These are phyloP conservation scores for Naganishia vishniacii DNA, from an alignment of 768 basidiomycete species.

Conservation along the genomic window DNA sequence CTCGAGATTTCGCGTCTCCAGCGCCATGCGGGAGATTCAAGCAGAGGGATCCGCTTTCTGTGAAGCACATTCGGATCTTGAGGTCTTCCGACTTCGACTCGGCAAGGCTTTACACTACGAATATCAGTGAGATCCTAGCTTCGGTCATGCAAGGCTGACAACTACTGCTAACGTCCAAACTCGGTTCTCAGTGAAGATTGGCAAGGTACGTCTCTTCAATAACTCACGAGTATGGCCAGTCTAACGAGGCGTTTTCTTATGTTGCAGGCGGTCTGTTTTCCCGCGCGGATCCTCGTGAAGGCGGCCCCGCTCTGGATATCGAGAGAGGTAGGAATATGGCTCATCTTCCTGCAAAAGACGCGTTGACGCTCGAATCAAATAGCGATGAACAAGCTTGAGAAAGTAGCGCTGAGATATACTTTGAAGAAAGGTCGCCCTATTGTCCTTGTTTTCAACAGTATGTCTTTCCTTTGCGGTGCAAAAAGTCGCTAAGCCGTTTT, in stretches of 20 bases:
- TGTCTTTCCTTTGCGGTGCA: constrained; percentile 52
- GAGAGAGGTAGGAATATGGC: constrained; percentile 69
- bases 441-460: constrained; percentile 74
- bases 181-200: constrained; percentile 52
- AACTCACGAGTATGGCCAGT: constrained; percentile 25
- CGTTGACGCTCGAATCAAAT: background rate
- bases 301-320: constrained; percentile 72
- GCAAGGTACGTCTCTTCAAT: constrained; percentile 52
- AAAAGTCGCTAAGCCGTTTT: background rate
- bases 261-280: constrained; percentile 58
- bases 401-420: constrained; percentile 68
- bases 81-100: constrained; percentile 72
- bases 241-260: constrained; percentile 32
- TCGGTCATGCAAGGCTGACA: background rate
- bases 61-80: constrained; percentile 71
- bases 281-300: constrained; percentile 75
- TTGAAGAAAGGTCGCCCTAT: constrained; percentile 61
- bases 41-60: constrained; percentile 56
- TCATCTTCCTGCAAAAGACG: background rate
- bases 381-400: constrained; percentile 73
- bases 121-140: constrained; percentile 60
- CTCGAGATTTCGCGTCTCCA: constrained; percentile 32
- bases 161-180: background rate
- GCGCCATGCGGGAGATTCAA: constrained; percentile 62
- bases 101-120: constrained; percentile 83